phyloP scores from a whole-genome alignment of 2,329 filamentous ascomycete genomes.

The Trichoderma citrinoviride region DNA sequence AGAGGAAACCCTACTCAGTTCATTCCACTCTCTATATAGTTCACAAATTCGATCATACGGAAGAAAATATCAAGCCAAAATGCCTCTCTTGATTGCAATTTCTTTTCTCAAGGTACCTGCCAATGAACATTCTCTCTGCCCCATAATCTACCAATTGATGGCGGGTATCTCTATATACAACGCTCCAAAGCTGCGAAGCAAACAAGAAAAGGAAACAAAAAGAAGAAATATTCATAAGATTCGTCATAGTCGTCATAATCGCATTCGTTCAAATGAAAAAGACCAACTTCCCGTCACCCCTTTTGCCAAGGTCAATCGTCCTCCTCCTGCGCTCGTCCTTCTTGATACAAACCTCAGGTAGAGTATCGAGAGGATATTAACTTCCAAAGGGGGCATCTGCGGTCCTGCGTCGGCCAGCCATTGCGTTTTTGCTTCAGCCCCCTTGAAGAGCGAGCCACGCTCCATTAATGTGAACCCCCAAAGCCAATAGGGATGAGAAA shows the following conservation, averaged over 20 bases:
- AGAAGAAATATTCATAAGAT: neutral
- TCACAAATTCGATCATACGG: too few relatives aligned
- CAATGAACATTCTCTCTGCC: constrained; percentile 29
- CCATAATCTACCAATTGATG: constrained; percentile 23
- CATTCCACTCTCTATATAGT: too few relatives aligned
- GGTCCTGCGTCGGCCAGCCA: constrained; percentile 1
- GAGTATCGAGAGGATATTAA: neutral
- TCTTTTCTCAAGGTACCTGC: neutral
- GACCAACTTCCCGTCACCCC: neutral
- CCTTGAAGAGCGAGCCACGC: neutral
- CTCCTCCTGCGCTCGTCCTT: neutral
- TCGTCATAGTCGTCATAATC: constrained; percentile 22
- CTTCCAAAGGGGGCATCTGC: neutral
- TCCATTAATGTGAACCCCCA: constrained; percentile 8
- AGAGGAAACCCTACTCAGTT: too few relatives aligned
- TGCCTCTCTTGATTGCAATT: constrained; percentile 29
- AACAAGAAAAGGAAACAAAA: neutral
- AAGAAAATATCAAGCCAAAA: constrained; percentile 21
- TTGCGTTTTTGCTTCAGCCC: neutral
- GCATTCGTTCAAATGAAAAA: neutral
- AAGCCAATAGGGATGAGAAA: neutral
- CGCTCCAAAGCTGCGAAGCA: neutral
- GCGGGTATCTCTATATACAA: constrained; percentile 37
- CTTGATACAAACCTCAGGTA: neutral
- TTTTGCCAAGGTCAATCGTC: neutral